Conservation (phyloP, 371 early-diverging fungal species). For the Batkoa obscura region DNA sequence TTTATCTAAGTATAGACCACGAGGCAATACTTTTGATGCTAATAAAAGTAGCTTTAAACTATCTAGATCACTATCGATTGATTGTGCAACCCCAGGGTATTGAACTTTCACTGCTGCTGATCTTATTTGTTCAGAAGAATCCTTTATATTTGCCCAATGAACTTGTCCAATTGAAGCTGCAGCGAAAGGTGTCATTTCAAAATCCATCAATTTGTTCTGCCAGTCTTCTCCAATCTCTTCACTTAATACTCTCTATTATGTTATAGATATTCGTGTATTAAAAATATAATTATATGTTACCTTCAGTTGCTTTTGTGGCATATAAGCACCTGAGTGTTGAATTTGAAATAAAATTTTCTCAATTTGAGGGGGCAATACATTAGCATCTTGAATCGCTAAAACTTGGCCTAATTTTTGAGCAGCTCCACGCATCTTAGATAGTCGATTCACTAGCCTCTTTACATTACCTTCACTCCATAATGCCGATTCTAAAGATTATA, state of each 20-base stretch:
- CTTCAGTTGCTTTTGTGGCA: slow-evolving; percentile 78
- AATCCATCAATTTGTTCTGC: slow-evolving; percentile 39
- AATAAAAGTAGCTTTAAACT: slow-evolving; percentile 62
- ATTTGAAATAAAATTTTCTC: slow-evolving; percentile 66
- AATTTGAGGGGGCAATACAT: slow-evolving; percentile 56
- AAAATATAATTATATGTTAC: slow-evolving; percentile 8
- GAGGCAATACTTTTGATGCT: slow-evolving; percentile 67
- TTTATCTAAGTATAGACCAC: slow-evolving; percentile 90
- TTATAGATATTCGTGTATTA: background rate
- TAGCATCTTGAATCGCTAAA: slow-evolving; percentile 79
- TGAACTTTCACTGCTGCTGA: slow-evolving; percentile 87
- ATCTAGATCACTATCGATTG: slow-evolving; percentile 74
- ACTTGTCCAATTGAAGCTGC: slow-evolving; percentile 97
- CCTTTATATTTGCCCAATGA: slow-evolving; percentile 33
- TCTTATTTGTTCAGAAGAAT: slow-evolving; percentile 14
- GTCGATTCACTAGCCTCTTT: slow-evolving; percentile 62
- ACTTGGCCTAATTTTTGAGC: slow-evolving; percentile 95
- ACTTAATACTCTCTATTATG: slow-evolving; percentile 33
- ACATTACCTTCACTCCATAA: slow-evolving; percentile 62
- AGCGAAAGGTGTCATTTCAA: slow-evolving; percentile 66
- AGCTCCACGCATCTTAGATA: slow-evolving; percentile 92
- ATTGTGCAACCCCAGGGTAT: slow-evolving; percentile 81
- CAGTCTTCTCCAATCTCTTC: slow-evolving; percentile 61
- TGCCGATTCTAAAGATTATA: slow-evolving; percentile 15
- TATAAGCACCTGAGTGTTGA: slow-evolving; percentile 87